Evolutionary conservation across 306 rosid genomes (phyloP), one percentile per base, ranked within the genome.

Genomic region (Alnus rubra): DNA sequence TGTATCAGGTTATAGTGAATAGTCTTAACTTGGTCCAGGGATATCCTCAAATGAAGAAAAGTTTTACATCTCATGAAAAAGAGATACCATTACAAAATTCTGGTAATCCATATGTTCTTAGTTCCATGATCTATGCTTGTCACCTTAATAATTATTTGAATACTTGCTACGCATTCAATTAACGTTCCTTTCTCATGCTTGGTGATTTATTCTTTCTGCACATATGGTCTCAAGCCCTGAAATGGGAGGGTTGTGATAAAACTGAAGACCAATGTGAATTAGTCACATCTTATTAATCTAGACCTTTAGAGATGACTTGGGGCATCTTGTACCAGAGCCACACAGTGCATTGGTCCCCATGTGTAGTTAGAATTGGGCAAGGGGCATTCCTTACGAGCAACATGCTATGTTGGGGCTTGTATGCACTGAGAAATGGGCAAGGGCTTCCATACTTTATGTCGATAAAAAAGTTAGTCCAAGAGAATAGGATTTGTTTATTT

Each of bases 11-110:
- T 83, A 71, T 74, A 80, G 97, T 74, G 7, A 79, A 81, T 54
- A 81, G 78, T 74, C 88, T 92, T 80, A 77, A 83, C 83, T 89
- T 90, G 74, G 88, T 92, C 23, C 52, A 83, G 53, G 87, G 79
- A 69, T 76, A 70, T 56, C 77, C 73, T 45, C 64, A n/a, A 45
- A 23, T 31, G 19, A 65, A 74, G 58, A 71, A 51, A n/a, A 44
- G 14, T 16, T 65, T 78, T 45, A 19, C 60, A 18, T 3, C 2
- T 69, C 53, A 69, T 51, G 49, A 60, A 33, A 71, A 74, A 70
- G 80, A 83, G 47, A 30, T 33, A 73, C 4, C 31, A 0, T 5
- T 33, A 48, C 44, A 69, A 80, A 42, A 6, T 3, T 51, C 79
- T 9, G 84, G 97, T 89, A 82, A 16, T 44, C 49, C 45, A 50